A percentile compares a stretch with the other conserved stretches of the same genome.
These are phyloP conservation scores for Ceriops zippeliana DNA, from an alignment of 345 rosid genomes.

Conservation along the genomic window DNA sequence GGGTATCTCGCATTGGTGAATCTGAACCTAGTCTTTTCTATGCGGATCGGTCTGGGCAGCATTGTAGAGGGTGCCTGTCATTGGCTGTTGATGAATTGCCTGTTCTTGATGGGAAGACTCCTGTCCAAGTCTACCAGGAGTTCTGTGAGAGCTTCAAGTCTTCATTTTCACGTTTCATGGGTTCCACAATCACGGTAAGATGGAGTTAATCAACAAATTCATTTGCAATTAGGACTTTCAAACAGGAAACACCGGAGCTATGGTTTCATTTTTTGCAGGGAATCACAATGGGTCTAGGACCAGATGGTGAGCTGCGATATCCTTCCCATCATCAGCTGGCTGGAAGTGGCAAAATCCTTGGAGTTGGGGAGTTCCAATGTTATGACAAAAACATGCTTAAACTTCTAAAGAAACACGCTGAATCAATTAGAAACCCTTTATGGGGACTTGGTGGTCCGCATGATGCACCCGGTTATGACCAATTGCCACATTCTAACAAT, in stretches of 20 bases:
- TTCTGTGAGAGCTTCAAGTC: conserved; percentile 84
- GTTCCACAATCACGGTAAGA: conserved; percentile 67
- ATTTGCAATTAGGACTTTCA: not conserved
- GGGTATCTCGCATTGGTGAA: conserved; percentile 64
- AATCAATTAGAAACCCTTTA: conserved; percentile 61
- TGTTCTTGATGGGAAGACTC: conserved; percentile 69
- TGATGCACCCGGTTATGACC: conserved; percentile 62
- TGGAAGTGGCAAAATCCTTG: conserved; percentile 28
- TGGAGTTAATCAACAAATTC: not conserved
- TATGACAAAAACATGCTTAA: conserved; percentile 74
- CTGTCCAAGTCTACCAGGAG: conserved; percentile 58
- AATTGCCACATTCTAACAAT: conserved; percentile 38
- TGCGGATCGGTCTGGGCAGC: conserved; percentile 50
- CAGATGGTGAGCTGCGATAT: conserved; percentile 77
- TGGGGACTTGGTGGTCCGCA: conserved; percentile 98
- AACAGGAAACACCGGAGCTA: not conserved
- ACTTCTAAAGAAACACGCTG: conserved; percentile 63
- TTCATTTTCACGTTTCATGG: conserved; percentile 58
- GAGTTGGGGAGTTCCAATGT: conserved; percentile 90
- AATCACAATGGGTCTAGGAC: conserved; percentile 80
- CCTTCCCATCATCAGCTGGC: conserved; percentile 51
- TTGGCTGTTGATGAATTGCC: conserved; percentile 74
- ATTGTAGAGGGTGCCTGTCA: conserved; percentile 61
- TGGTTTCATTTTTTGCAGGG: conserved; percentile 47
- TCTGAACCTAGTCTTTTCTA: conserved; percentile 50